phyloP scores from a whole-genome alignment of 2,329 filamentous ascomycete species.

The Diaporthe vaccinii region DNA sequence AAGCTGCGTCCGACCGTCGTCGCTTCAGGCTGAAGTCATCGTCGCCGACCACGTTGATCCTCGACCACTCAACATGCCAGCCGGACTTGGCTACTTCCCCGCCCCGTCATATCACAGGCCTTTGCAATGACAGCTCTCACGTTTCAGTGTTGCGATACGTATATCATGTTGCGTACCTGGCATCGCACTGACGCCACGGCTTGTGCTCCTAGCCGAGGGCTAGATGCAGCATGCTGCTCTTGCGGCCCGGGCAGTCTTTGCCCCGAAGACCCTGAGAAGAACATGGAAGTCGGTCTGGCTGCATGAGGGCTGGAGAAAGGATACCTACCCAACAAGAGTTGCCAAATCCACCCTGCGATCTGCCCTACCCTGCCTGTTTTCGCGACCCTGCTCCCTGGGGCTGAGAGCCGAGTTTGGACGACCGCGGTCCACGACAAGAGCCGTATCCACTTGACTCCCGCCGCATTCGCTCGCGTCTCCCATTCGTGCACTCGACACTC shows the following conservation, averaged over 20 bases:
- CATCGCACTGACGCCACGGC: not conserved
- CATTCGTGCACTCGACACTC: constrained; percentile 5
- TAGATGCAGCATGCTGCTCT: constrained; percentile 7
- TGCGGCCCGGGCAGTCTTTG: constrained; percentile 21
- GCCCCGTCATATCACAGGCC: not conserved
- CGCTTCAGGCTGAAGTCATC: constrained; percentile 15
- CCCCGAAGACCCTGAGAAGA: constrained; percentile 5
- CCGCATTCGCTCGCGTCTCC: constrained; percentile 14
- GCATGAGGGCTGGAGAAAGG: constrained; percentile 11
- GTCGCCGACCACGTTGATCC: constrained; percentile 1
- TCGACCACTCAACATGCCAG: constrained; percentile 5
- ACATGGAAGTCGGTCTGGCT: not conserved
- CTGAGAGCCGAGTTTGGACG: constrained; percentile 25
- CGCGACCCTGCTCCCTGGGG: constrained; percentile 16
- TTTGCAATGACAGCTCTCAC: not conserved
- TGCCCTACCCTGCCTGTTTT: constrained; percentile 23
- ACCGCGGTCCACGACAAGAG: constrained; percentile 23
- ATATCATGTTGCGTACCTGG: constrained; percentile 6
- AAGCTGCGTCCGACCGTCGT: not conserved
- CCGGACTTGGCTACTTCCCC: not conserved
- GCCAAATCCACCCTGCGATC: constrained; percentile 22
- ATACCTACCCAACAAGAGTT: not conserved
- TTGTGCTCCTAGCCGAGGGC: not conserved
- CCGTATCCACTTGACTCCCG: constrained; percentile 27
- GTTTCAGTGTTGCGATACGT: not conserved